phyloP scores from a whole-genome alignment of 2,329 filamentous ascomycete species.

The Penicillium sp. region DNA sequence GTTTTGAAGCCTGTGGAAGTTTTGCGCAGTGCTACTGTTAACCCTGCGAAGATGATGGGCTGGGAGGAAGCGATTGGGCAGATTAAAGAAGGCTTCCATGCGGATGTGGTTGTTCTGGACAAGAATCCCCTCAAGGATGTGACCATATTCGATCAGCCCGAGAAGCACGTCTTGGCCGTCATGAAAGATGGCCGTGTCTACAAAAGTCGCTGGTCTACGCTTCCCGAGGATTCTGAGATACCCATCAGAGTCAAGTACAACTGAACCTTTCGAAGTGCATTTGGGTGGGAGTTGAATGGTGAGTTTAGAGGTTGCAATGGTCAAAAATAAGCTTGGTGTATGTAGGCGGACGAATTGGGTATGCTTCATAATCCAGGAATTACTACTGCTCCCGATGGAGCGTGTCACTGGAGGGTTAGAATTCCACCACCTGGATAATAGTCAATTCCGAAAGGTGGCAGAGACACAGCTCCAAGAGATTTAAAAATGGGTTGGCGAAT shows the following conservation, averaged over 20 bases:
- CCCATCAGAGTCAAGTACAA: constrained; percentile 20
- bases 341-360: too few relatives aligned
- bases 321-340: too few relatives aligned
- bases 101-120: constrained; percentile 55
- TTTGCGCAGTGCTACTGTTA: constrained; percentile 53
- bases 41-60: constrained; percentile 51
- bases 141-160: constrained; percentile 49
- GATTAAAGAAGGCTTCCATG: constrained; percentile 51
- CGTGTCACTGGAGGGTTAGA: too few relatives aligned
- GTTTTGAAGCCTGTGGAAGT: constrained; percentile 46
- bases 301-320: too few relatives aligned
- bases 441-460: too few relatives aligned
- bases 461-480: too few relatives aligned
- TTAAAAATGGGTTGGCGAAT: too few relatives aligned
- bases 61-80: constrained; percentile 51
- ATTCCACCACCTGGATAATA: too few relatives aligned
- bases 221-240: constrained; percentile 21
- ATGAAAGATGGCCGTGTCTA: constrained; percentile 57
- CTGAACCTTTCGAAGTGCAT: neutral
- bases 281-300: neutral
- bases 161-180: constrained; percentile 51
- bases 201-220: constrained; percentile 29
- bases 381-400: too few relatives aligned
- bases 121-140: constrained; percentile 58
- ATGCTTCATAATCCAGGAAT: too few relatives aligned